phyloP scores from a whole-genome alignment of 208 protist genomes.

The Wallacemonas sp. region DNA sequence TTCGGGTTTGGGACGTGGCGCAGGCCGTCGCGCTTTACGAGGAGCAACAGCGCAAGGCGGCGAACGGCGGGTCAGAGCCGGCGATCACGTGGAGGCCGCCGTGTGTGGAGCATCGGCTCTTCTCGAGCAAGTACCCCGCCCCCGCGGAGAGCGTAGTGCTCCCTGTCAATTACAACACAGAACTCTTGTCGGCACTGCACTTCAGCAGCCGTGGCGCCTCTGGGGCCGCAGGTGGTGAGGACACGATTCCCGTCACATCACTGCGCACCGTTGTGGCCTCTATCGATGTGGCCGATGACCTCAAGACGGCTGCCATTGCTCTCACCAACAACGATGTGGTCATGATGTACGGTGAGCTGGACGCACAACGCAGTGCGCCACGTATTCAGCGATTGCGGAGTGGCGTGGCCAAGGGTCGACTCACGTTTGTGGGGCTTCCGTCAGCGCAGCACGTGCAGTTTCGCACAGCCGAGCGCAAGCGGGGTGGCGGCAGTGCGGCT shows the following conservation, averaged over 20 bases:
- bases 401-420: constrained; percentile 23
- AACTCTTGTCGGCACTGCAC: constrained; percentile 15
- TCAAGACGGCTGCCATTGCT: constrained; percentile 81
- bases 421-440: constrained; percentile 52
- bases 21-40: constrained; percentile 20
- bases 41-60: background rate
- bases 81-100: constrained; percentile 31
- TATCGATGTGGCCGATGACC: constrained; percentile 83
- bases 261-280: constrained; percentile 63
- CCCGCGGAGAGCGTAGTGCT: constrained; percentile 19
- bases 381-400: constrained; percentile 30
- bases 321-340: constrained; percentile 85
- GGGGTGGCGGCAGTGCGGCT: too few relatives aligned
- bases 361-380: constrained; percentile 24
- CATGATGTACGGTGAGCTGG: constrained; percentile 58
- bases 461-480: background rate
- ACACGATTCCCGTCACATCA: constrained; percentile 22
- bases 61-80: background rate
- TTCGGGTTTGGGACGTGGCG: constrained; percentile 62
- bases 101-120: constrained; percentile 46
- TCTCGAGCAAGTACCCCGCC: constrained; percentile 25
- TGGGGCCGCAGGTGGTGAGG: background rate
- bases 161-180: constrained; percentile 23
- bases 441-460: constrained; percentile 7
- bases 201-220: constrained; percentile 16